phyloP scores from a whole-genome alignment of 2,329 filamentous ascomycete genomes.

The Phaeosphaeriaceae sp. region DNA sequence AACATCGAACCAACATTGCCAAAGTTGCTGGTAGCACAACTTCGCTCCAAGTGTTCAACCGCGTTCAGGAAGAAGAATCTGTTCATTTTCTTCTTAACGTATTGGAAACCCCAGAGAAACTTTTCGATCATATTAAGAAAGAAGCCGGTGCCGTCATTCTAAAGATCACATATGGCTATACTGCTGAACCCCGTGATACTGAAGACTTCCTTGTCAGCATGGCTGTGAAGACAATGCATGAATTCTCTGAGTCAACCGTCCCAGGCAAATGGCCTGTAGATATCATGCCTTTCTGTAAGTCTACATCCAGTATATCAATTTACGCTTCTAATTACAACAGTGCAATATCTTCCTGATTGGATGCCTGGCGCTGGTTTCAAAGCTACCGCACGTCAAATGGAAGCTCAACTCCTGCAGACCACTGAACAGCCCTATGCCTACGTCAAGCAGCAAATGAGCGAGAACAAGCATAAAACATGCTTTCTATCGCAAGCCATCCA shows the following conservation, averaged over 20 bases:
- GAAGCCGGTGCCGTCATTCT: constrained; percentile 37
- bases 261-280: constrained; percentile 58
- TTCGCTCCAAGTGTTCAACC: constrained; percentile 32
- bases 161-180: constrained; percentile 53
- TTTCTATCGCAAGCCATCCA: constrained; percentile 52
- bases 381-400: constrained; percentile 48
- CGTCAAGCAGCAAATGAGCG: constrained; percentile 50
- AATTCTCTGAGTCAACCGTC: constrained; percentile 50
- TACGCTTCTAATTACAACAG: constrained; percentile 12
- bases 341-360: constrained; percentile 55
- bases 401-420: constrained; percentile 34
- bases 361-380: constrained; percentile 57
- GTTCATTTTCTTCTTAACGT: constrained; percentile 37
- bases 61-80: constrained; percentile 36
- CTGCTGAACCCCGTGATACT: constrained; percentile 45
- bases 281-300: constrained; percentile 52
- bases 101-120: constrained; percentile 23
- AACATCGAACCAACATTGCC: constrained; percentile 33
- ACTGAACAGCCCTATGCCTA: constrained; percentile 53
- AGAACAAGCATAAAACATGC: constrained; percentile 41
- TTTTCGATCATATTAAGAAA: constrained; percentile 37
- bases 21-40: constrained; percentile 32
- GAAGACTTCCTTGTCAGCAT: constrained; percentile 55
- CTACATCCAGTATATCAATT: no score
- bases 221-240: constrained; percentile 48